Percentiles rank a stretch among this genome's conserved stretches.
These are phyloP conservation scores for Mimosa bimucronata DNA, from an alignment of 306 rosid species.

Conservation along the genomic window DNA sequence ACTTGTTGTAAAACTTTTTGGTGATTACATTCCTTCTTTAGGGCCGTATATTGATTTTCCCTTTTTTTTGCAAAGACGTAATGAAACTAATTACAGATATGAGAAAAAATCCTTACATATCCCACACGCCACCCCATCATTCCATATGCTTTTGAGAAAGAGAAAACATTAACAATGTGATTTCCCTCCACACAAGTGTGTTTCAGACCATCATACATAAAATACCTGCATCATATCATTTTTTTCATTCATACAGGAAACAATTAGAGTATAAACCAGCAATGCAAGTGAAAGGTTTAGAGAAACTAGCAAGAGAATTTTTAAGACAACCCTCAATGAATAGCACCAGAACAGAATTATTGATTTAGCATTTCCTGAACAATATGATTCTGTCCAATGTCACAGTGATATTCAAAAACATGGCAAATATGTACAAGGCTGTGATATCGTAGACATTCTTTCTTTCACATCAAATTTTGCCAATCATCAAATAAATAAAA, in stretches of 20 bases:
- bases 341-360: background rate
- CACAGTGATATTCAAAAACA: background rate
- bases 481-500: background rate
- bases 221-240: conserved; percentile 65
- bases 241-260: background rate
- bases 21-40: too few relatives aligned
- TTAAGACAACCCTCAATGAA: background rate
- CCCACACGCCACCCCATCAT: conserved; percentile 99
- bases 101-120: conserved; percentile 63
- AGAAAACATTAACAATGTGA: conserved; percentile 86
- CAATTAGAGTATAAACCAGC: conserved; percentile 8
- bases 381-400: background rate
- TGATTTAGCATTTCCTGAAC: conserved; percentile 14
- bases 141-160: conserved; percentile 96
- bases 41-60: too few relatives aligned
- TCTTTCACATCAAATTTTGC: background rate
- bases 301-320: background rate
- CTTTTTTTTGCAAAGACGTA: too few relatives aligned
- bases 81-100: conserved; percentile 8
- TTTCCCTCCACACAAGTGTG: conserved; percentile 87
- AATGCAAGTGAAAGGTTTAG: background rate
- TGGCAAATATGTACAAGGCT: background rate
- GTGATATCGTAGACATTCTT: background rate
- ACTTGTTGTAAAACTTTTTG: too few relatives aligned
- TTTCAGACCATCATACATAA: conserved; percentile 86